These are phyloP conservation scores for Trichoderma breve DNA, from an alignment of 2,329 filamentous ascomycete genomes.

Conservation along the genomic window DNA sequence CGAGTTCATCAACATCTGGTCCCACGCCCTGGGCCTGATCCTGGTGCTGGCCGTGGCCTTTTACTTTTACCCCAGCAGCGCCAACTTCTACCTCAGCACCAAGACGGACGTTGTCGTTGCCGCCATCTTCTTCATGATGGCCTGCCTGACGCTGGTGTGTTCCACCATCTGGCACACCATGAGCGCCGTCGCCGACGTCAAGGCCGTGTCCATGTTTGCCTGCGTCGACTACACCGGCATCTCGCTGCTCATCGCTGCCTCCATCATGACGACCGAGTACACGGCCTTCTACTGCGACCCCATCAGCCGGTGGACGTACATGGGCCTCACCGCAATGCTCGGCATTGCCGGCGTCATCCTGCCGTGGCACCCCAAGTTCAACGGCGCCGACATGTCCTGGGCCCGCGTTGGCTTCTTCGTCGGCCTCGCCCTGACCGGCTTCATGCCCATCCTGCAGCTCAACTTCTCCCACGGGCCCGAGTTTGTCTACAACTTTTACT, in stretches of 20 bases:
- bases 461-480: slow-evolving; percentile 70
- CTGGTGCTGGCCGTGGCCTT: slow-evolving; percentile 86
- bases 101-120: slow-evolving; percentile 89
- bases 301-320: slow-evolving; percentile 79
- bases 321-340: slow-evolving; percentile 74
- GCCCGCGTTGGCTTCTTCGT: slow-evolving; percentile 88
- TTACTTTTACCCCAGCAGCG: slow-evolving; percentile 88
- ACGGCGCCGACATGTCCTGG: slow-evolving; percentile 89
- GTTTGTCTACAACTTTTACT: slow-evolving; percentile 88
- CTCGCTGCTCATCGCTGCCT: slow-evolving; percentile 88
- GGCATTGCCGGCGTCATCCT: slow-evolving; percentile 86
- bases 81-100: slow-evolving; percentile 82
- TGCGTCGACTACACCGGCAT: slow-evolving; percentile 99
- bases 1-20: slow-evolving; percentile 97
- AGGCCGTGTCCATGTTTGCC: slow-evolving; percentile 88
- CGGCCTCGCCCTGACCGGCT: slow-evolving; percentile 80
- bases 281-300: slow-evolving; percentile 99
- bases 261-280: slow-evolving; percentile 97
- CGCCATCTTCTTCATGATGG: slow-evolving; percentile 92
- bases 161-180: slow-evolving; percentile 98
- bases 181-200: slow-evolving; percentile 90
- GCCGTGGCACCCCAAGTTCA: slow-evolving; percentile 95
- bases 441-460: slow-evolving; percentile 84
- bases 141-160: slow-evolving; percentile 91
- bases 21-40: slow-evolving; percentile 84